A percentile compares a stretch with the other conserved stretches of the same genome.
These are phyloP conservation scores for Hymenoscyphus albidus DNA, from an alignment of 2,329 filamentous ascomycete genomes.

Conservation along the genomic window DNA sequence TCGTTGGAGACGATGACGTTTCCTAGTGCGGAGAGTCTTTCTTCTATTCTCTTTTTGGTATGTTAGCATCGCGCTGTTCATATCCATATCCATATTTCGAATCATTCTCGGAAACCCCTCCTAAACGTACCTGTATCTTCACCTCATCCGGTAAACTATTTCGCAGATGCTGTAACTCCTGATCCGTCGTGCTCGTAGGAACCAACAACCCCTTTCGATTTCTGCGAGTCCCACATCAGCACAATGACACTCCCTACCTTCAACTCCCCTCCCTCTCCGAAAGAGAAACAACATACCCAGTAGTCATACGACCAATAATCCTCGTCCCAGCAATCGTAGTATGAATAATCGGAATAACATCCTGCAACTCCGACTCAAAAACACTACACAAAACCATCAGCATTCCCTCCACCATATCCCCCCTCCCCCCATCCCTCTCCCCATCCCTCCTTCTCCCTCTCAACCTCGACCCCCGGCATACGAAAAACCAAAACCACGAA, in stretches of 20 bases:
- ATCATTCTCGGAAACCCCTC: neutral
- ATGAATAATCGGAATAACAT: slow-evolving; percentile 94
- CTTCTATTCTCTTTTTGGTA: slow-evolving; percentile 74
- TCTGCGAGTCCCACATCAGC: slow-evolving; percentile 41
- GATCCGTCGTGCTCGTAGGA: slow-evolving; percentile 92
- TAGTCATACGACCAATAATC: slow-evolving; percentile 92
- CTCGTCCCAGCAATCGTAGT: slow-evolving; percentile 94
- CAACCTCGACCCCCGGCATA: neutral
- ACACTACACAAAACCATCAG: slow-evolving; percentile 51
- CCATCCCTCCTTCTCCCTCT: too few relatives aligned
- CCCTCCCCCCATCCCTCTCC: neutral
- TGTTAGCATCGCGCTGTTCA: neutral
- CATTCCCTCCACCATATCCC: slow-evolving; percentile 11
- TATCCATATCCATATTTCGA: neutral
- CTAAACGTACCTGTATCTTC: slow-evolving; percentile 60
- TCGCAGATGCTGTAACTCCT: slow-evolving; percentile 94
- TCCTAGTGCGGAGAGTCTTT: slow-evolving; percentile 88
- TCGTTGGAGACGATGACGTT: slow-evolving; percentile 98
- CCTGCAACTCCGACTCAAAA: slow-evolving; percentile 96
- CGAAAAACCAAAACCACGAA: slow-evolving; percentile 35
- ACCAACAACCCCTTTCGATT: slow-evolving; percentile 97
- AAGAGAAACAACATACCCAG: slow-evolving; percentile 57
- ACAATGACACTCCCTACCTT: neutral
- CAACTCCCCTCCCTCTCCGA: neutral
- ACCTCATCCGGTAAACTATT: slow-evolving; percentile 90